Percentiles rank a stretch among this genome's conserved stretches.
These are phyloP conservation scores for Ogataea ramenticola DNA, from an alignment of 805 yeast species.

Conservation along the genomic window DNA sequence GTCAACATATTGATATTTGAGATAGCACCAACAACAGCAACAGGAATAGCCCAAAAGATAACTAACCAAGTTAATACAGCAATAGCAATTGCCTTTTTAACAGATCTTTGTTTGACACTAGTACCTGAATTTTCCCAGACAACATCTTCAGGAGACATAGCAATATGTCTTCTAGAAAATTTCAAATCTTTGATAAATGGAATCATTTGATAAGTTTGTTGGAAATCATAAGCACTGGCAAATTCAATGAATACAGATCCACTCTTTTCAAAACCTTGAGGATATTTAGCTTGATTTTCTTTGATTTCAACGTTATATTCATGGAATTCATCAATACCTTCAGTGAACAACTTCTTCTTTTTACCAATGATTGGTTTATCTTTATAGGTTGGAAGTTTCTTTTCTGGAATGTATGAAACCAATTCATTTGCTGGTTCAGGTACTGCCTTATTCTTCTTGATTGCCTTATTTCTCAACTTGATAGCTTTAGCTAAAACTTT, in stretches of 20 bases:
- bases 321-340: constrained; percentile 59
- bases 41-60: constrained; percentile 94
- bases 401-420: constrained; percentile 53
- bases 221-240: constrained; percentile 79
- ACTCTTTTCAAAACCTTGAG: constrained; percentile 39
- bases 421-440: constrained; percentile 54
- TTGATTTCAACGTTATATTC: constrained; percentile 63
- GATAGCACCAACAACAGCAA: constrained; percentile 92
- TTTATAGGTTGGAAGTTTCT: constrained; percentile 81
- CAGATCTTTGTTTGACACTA: constrained; percentile 46
- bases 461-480: constrained; percentile 44
- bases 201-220: constrained; percentile 79
- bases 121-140: constrained; percentile 73
- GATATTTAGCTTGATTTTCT: constrained; percentile 45
- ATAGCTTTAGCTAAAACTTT: constrained; percentile 53
- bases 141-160: constrained; percentile 74
- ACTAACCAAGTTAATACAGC: constrained; percentile 60
- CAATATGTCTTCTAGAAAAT: constrained; percentile 44
- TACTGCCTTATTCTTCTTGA: constrained; percentile 48
- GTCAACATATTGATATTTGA: constrained; percentile 79
- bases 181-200: constrained; percentile 43
- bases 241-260: constrained; percentile 79
- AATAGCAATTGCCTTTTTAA: constrained; percentile 52
- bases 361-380: constrained; percentile 66
- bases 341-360: constrained; percentile 79